Base-by-base conservation (phyloP, 208 protist genomes). In the Angomonas desouzai region DNA sequence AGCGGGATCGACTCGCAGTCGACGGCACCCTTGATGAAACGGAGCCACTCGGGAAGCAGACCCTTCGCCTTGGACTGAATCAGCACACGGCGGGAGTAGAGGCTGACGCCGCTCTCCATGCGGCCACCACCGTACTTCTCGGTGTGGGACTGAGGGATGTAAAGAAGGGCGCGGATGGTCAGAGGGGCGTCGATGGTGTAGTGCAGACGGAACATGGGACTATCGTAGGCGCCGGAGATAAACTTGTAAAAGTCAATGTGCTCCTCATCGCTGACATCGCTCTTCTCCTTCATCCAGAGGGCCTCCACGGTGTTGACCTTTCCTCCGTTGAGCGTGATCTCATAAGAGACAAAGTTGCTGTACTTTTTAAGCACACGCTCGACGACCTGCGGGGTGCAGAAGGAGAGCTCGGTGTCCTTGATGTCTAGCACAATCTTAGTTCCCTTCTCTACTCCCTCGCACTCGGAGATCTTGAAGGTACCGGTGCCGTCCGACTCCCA, bases 201-300 rank as follows among this genome's bases (percentile, higher is more conserved):
- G 63, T 98, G 97, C 48, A 99, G 76, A 34, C 79, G 82, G 70
- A 90, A 97, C 67, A 91, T 85, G 29, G 97, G 97, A 25, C 92
- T 96, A 64, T 98, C 94, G 66, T 97, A 98, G 23, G 78, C 77
- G 65, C 95, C 85, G 18, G 89, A 85, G 57, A 98, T 92, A 73
- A 98, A 98, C 65, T 97, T 94, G 85, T 97, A 99, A 49, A 99
- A 98, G 62, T 98, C 94, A 65, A 89, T 89, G 83, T 99, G 96
- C 79, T 98, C 87, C 70, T 99, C 96, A 40, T 92, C 82, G 0
- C 89, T 89, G 13, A 99, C 74, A 6, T 84, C 70, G 62, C 91
- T 92, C 69, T 96, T 96, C 36, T 83, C 66, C 72, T 98, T 96
- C 77, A 94, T 97, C 97, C 98, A 99, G 10, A 99, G 79, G 16